Evolutionary conservation across 805 yeast genomes (phyloP), one percentile per base, ranked within the genome.

Genomic region (Starmerella asiatica): DNA sequence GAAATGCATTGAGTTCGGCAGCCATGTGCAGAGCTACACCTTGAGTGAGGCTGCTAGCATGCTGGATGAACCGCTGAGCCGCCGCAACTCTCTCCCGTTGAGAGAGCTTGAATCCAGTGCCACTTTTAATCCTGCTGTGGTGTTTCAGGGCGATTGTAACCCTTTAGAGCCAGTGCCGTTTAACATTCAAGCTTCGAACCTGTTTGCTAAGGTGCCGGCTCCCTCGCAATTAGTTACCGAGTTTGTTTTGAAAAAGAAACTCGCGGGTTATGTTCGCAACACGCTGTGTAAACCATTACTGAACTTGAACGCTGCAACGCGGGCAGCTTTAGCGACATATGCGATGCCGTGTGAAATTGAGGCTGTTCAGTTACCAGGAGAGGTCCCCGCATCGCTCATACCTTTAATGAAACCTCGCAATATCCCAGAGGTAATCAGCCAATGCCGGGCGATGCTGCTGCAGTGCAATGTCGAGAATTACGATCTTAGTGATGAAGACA

Each of bases 181-280:
- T n/a, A 14, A 6, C 32, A 20, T 5, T 3, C 3, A 11, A 16
- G 26, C 14, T 3, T 17, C 27, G 29, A 7, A 18, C 7, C 21
- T 76, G n/a, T 77, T 85, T 49, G 58, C 60, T n/a, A 70, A 70
- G 17, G 57, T 85, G 3, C 53, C 84, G 2, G 94, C 96, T 0
- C 71, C 70, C 47, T 57, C 67, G 3, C 70, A 82, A 1, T 68
- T 80, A 31, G 80, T 77, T 49, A 67, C 73, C 2, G 74, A 83
- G 0, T 71, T 70, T 30, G 77, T 85, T 1, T 81, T 73, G 52
- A 67, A 70, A 38, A 88, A 79, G 44, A 64, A 86, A 44, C 75
- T 75, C 42, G 71, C 70, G 12, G 59, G 59, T 3, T 79, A 68
- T 50, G 63, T 79, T 8, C 44, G 56, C 15, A 59, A 60, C 21